Conservation (phyloP, 2,329 filamentous ascomycete genomes). For the Phialocephala subalpina region DNA sequence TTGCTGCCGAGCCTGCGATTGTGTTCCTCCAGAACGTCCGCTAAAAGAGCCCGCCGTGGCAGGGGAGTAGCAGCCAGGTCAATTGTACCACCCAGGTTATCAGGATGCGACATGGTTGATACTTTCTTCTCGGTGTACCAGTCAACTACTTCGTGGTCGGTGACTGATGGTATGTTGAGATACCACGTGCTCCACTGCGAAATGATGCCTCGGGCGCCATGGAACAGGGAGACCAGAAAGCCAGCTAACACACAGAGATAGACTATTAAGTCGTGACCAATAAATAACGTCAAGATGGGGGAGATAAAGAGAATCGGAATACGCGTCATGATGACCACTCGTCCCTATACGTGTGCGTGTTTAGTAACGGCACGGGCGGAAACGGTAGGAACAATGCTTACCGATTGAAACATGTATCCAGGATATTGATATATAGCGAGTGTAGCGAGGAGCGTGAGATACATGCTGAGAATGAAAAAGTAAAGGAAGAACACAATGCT, state of each 20-base stretch:
- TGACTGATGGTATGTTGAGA: slow-evolving; percentile 57
- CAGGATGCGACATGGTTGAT: slow-evolving; percentile 9
- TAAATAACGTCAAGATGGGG: too few species aligned
- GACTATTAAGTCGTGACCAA: too few species aligned
- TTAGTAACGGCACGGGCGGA: too few species aligned
- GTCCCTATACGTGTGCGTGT: too few species aligned
- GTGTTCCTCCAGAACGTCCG: too few species aligned
- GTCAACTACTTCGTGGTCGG: slow-evolving; percentile 53
- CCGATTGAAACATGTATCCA: slow-evolving; percentile 56
- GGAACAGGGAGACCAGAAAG: too few species aligned
- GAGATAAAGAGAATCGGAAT: too few species aligned
- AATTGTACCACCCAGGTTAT: slow-evolving; percentile 40
- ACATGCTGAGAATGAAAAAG: slow-evolving; percentile 62
- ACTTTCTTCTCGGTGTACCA: slow-evolving; percentile 46
- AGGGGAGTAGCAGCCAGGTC: too few species aligned
- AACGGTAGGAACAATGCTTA: slow-evolving; percentile 48
- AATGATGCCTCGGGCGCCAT: slow-evolving; percentile 47
- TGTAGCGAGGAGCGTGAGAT: slow-evolving; percentile 62
- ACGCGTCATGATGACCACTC: too few species aligned
- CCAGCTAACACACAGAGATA: too few species aligned
- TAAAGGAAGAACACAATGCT: slow-evolving; percentile 66
- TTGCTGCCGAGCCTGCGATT: too few species aligned
- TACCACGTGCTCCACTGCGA: slow-evolving; percentile 68
- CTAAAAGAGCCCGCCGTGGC: too few species aligned
- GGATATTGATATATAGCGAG: slow-evolving; percentile 58